A percentile compares a stretch with the other conserved stretches of the same genome.
phyloP scores from a whole-genome alignment of 768 basidiomycete genomes.

The Termitomyces sp. region DNA sequence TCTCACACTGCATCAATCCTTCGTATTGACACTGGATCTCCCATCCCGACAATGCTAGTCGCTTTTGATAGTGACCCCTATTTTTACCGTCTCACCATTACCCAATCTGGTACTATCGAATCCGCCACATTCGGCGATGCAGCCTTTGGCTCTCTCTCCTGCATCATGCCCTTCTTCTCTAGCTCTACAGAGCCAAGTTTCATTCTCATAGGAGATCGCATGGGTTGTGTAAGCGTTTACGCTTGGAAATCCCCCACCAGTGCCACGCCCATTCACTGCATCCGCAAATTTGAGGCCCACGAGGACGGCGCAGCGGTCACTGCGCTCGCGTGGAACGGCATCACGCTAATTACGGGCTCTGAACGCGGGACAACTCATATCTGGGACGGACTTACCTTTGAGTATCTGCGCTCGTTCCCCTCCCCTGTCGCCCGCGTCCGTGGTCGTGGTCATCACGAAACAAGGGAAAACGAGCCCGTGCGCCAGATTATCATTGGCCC shows the following conservation, averaged over 20 bases:
- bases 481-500: constrained; percentile 51
- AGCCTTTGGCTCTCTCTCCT: constrained; percentile 45
- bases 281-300: constrained; percentile 56
- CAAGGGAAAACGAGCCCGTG: constrained; percentile 37
- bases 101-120: constrained; percentile 21
- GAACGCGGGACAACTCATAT: constrained; percentile 50
- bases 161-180: constrained; percentile 44
- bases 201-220: constrained; percentile 56
- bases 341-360: constrained; percentile 64
- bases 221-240: constrained; percentile 63
- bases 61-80: constrained; percentile 42
- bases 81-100: constrained; percentile 47
- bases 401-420: constrained; percentile 47
- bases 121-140: constrained; percentile 44
- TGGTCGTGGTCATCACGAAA: constrained; percentile 12
- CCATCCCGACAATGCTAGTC: constrained; percentile 36
- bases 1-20: constrained; percentile 12
- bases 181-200: constrained; percentile 31
- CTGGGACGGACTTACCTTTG: constrained; percentile 64
- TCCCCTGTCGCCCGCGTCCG: constrained; percentile 35
- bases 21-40: constrained; percentile 21
- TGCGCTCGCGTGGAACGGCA: constrained; percentile 53
- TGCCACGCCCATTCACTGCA: constrained; percentile 21
- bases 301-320: constrained; percentile 55
- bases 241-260: constrained; percentile 31